Evolutionary conservation across 768 basidiomycete species (phyloP).

Genomic region (Pholiota conissans): DNA sequence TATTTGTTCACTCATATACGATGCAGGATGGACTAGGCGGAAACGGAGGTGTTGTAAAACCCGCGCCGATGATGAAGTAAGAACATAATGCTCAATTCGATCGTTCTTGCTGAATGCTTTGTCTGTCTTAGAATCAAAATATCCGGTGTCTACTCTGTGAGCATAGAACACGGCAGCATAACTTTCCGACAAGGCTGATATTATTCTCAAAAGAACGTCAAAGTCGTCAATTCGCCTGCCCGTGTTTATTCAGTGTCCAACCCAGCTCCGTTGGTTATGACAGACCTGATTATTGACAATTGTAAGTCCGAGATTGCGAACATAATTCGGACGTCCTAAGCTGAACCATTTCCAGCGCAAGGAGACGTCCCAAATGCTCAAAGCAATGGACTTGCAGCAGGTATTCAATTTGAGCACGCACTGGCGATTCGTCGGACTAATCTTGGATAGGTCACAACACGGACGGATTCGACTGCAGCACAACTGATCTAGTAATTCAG

Average conservation of each 20-base stretch:
- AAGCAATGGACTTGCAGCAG: constrained; percentile 36
- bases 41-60: constrained; percentile 39
- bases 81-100: background rate
- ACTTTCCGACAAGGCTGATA: background rate
- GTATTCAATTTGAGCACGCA: constrained; percentile 11
- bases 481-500: constrained; percentile 37
- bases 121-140: constrained; percentile 3
- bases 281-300: constrained; percentile 51
- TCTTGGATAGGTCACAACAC: constrained; percentile 36
- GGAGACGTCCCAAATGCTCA: constrained; percentile 52
- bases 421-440: background rate
- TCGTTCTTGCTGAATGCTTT: background rate
- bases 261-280: constrained; percentile 41
- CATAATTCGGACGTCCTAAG: background rate
- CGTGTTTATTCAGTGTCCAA: constrained; percentile 41
- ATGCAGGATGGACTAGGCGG: constrained; percentile 42
- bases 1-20: background rate
- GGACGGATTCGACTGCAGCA: constrained; percentile 48
- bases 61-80: constrained; percentile 47
- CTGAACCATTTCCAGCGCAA: constrained; percentile 34
- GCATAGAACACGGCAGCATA: background rate
- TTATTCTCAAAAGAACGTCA: constrained; percentile 31
- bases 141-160: constrained; percentile 6
- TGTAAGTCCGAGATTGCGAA: constrained; percentile 34
- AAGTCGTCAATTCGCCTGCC: constrained; percentile 41